Evolutionary conservation across 2,329 filamentous ascomycete species (phyloP).

Genomic region (Botrytis medusae): DNA sequence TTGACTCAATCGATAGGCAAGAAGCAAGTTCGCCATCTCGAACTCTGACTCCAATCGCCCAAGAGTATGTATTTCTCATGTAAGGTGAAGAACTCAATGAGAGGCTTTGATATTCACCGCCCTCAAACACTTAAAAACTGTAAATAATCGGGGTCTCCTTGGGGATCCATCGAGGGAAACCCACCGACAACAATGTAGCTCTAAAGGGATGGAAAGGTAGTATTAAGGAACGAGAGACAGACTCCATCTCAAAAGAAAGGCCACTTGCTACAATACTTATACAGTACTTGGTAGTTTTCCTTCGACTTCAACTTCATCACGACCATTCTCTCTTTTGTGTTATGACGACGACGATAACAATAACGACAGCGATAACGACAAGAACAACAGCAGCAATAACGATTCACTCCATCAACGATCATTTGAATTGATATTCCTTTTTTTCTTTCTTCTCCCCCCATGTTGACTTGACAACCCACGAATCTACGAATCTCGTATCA

Average conservation of each 20-base stretch:
- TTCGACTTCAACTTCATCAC: not conserved
- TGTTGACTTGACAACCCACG: constrained; percentile 21
- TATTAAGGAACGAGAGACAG: constrained; percentile 12
- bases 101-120: constrained; percentile 17
- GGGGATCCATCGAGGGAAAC: not conserved
- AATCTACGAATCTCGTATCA: constrained; percentile 11
- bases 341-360: not conserved
- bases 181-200: constrained; percentile 12
- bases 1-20: not conserved
- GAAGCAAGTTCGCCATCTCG: constrained; percentile 5
- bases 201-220: not conserved
- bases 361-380: not conserved
- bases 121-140: constrained; percentile 13
- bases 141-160: constrained; percentile 10
- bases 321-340: constrained; percentile 10
- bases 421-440: not conserved
- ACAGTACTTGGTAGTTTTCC: not conserved
- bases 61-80: not conserved
- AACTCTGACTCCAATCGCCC: not conserved
- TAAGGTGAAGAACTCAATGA: not conserved
- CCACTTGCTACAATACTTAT: not conserved
- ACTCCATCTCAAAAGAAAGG: not conserved
- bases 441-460: not conserved
- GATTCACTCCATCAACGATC: not conserved
- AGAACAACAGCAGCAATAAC: not conserved